Evolutionary conservation across 1,284 basidiomycete species (phyloP), one percentile per base, ranked within the genome.

Genomic region (Cystobasidium sp.): DNA sequence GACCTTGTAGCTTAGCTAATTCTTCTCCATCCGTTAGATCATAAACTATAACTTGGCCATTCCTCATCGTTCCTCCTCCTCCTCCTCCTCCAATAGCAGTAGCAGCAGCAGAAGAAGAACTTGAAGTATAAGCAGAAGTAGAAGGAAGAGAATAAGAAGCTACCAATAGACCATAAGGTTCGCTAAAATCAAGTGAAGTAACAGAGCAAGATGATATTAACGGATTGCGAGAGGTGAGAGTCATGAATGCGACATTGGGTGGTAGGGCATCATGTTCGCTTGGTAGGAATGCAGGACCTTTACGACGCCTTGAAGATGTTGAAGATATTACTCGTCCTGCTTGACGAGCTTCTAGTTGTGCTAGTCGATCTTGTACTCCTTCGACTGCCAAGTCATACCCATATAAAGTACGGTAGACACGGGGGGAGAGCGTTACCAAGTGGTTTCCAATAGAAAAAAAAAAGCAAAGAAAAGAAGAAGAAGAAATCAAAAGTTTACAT

Each of bases 191-290:
- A 2, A 63, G 18, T 37, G 70, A 58, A 37, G 51, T 64, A 20
- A 52, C 62, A 31, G 52, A 55, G 12, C 51, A 56, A 56, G 70
- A 98, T 85, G 3, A 93, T 93, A 92, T 74, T 56, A 0, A n/a
- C 9, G 0, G 53, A 65, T 49, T 51, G 41, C 47, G 31, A 10
- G 47, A 63, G 75, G 72, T 51, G 72, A 68, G 44, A 20, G 92
- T 92, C 94, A 99, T 97, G 84, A 99, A 99, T 6, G 96, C 96
- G 4, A 98, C 89, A 3, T 93, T 93, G 6, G 90, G 88, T 5
- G 96, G 97, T 70, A 99, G 85, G 72, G 97, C 94, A 79, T 97
- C 94, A 79, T 99, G 97, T 82, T 99, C 97, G 16, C 93, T 96
- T 1, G 96, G 96, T 75, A 99, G 83, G 85, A 99, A 99, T 8